Evolutionary conservation across 345 rosid genomes (phyloP).

Genomic region (Salix exigua): DNA sequence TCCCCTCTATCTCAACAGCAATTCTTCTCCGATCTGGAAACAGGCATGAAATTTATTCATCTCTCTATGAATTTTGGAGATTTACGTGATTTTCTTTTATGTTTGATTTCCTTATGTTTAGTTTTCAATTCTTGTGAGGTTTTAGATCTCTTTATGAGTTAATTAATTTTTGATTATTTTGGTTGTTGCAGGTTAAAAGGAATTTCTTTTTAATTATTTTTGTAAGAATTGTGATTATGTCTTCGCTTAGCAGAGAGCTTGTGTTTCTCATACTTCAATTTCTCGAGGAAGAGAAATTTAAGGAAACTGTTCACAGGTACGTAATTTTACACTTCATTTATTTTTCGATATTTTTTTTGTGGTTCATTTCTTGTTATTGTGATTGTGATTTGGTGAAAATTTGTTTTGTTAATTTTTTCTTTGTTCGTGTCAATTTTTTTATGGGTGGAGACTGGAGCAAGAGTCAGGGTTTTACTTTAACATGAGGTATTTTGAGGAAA

Average conservation of each 20-base stretch:
- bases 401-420: neutral
- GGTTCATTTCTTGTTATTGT: neutral
- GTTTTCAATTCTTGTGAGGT: conserved; percentile 6
- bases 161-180: conserved; percentile 2
- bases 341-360: neutral
- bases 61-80: neutral
- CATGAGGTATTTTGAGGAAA: conserved; percentile 78
- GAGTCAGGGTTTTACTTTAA: conserved; percentile 85
- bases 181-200: neutral
- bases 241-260: conserved; percentile 78
- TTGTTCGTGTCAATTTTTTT: neutral
- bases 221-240: conserved; percentile 35
- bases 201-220: neutral
- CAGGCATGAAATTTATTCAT: conserved; percentile 3
- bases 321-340: neutral
- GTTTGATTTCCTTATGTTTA: conserved; percentile 1
- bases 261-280: conserved; percentile 87
- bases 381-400: conserved; percentile 7
- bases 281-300: conserved; percentile 84
- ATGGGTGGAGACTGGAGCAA: conserved; percentile 62
- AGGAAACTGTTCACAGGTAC: conserved; percentile 72
- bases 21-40: conserved; percentile 37
- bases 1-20: neutral
- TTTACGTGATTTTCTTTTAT: neutral
- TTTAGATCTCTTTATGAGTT: conserved; percentile 20